phyloP scores from a whole-genome alignment of 2,329 filamentous ascomycete genomes.

The Boeremia exigua region DNA sequence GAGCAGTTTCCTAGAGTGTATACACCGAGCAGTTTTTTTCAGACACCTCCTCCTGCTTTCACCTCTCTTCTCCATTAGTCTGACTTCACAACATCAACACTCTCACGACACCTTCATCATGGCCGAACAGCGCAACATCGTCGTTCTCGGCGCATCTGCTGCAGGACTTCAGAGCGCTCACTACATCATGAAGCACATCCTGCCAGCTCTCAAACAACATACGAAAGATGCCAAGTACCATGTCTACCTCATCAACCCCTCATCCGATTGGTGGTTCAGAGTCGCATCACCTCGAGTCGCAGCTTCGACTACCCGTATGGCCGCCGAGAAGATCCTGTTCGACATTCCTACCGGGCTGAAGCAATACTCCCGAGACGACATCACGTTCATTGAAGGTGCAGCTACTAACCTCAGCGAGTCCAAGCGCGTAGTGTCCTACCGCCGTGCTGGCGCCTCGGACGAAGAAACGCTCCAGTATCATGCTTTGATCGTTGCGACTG shows the following conservation, averaged over 20 bases:
- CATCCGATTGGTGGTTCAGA: slow-evolving; percentile 60
- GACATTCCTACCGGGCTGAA: slow-evolving; percentile 58
- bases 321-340: slow-evolving; percentile 56
- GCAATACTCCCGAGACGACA: slow-evolving; percentile 55
- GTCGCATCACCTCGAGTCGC: slow-evolving; percentile 61
- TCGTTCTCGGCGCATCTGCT: slow-evolving; percentile 42
- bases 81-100: not conserved
- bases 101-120: slow-evolving; percentile 20
- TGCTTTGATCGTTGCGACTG: slow-evolving; percentile 64
- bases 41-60: not conserved
- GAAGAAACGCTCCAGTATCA: slow-evolving; percentile 55
- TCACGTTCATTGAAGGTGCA: slow-evolving; percentile 59
- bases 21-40: not conserved
- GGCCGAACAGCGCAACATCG: slow-evolving; percentile 44
- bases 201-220: slow-evolving; percentile 40
- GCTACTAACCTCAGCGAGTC: slow-evolving; percentile 56
- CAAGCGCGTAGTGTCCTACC: slow-evolving; percentile 54
- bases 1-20: too few species aligned
- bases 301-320: slow-evolving; percentile 56
- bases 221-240: slow-evolving; percentile 52
- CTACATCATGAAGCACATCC: slow-evolving; percentile 45
- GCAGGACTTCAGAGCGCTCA: slow-evolving; percentile 41
- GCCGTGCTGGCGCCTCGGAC: slow-evolving; percentile 27
- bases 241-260: slow-evolving; percentile 62
- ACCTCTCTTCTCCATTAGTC: not conserved